Evolutionary conservation across 2,329 filamentous ascomycete genomes (phyloP).

Genomic region (Colletotrichum melonis): DNA sequence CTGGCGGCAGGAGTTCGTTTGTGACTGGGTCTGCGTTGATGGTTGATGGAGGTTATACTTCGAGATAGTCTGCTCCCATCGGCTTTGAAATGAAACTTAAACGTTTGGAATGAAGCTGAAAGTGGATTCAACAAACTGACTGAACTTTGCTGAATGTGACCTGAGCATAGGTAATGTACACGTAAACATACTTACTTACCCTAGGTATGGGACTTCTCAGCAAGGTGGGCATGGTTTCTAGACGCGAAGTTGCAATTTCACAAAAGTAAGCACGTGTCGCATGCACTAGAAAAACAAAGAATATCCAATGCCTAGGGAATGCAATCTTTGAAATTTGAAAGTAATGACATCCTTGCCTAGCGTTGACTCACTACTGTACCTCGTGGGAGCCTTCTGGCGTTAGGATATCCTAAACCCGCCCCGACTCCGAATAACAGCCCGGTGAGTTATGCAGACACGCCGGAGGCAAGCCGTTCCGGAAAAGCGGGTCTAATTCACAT

Average conservation of each 20-base stretch:
- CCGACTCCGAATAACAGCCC: neutral
- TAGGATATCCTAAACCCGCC: neutral
- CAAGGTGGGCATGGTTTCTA: neutral
- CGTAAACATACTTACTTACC: too few species aligned
- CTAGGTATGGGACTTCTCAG: neutral
- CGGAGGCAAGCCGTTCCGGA: neutral
- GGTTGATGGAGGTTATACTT: constrained; percentile 31
- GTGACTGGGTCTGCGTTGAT: constrained; percentile 28
- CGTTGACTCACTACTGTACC: neutral
- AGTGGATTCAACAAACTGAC: neutral
- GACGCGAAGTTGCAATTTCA: neutral
- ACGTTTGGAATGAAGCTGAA: neutral
- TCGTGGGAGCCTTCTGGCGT: neutral
- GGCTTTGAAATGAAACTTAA: neutral
- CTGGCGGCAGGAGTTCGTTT: constrained; percentile 30
- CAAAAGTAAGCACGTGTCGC: too few species aligned
- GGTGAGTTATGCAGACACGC: neutral
- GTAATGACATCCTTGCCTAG: neutral
- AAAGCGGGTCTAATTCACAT: neutral
- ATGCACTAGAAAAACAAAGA: neutral
- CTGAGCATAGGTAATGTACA: neutral
- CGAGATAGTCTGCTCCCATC: neutral
- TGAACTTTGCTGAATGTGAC: neutral
- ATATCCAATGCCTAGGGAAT: too few species aligned
- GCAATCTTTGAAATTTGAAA: too few species aligned